Conservation (phyloP, 306 rosid species). For the Citrullus amarus region DNA sequence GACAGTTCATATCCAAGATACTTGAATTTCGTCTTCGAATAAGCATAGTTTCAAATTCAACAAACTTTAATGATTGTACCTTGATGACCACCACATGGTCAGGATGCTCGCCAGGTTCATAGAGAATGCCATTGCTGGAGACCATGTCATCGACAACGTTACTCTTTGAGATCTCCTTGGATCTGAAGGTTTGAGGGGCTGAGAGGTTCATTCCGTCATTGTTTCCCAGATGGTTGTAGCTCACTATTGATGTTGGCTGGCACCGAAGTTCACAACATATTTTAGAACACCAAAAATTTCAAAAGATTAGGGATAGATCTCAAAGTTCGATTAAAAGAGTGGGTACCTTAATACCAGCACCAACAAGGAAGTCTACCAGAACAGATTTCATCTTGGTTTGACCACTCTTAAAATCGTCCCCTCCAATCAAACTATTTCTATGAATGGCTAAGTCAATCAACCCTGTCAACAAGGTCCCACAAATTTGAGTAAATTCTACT, state of each 20-base stretch:
- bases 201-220: slow-evolving; percentile 98
- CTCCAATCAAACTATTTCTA: slow-evolving; percentile 81
- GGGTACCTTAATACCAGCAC: slow-evolving; percentile 93
- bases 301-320: not conserved
- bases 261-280: not conserved
- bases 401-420: slow-evolving; percentile 98
- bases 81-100: slow-evolving; percentile 96
- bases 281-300: not conserved
- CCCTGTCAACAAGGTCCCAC: slow-evolving; percentile 28
- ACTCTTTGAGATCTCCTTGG: slow-evolving; percentile 96
- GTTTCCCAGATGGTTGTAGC: slow-evolving; percentile 98
- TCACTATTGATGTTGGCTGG: slow-evolving; percentile 95
- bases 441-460: slow-evolving; percentile 75
- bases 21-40: not conserved
- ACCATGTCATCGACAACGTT: slow-evolving; percentile 99
- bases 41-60: not conserved
- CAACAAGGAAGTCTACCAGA: slow-evolving; percentile 95
- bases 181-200: slow-evolving; percentile 94
- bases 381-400: slow-evolving; percentile 98
- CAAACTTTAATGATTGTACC: slow-evolving; percentile 25
- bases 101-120: slow-evolving; percentile 90
- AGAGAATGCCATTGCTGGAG: slow-evolving; percentile 86
- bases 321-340: not conserved
- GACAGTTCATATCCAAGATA: not conserved
- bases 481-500: not conserved